These are phyloP conservation scores for Calonectria honghensis DNA, from an alignment of 2,329 filamentous ascomycete genomes.

Conservation along the genomic window DNA sequence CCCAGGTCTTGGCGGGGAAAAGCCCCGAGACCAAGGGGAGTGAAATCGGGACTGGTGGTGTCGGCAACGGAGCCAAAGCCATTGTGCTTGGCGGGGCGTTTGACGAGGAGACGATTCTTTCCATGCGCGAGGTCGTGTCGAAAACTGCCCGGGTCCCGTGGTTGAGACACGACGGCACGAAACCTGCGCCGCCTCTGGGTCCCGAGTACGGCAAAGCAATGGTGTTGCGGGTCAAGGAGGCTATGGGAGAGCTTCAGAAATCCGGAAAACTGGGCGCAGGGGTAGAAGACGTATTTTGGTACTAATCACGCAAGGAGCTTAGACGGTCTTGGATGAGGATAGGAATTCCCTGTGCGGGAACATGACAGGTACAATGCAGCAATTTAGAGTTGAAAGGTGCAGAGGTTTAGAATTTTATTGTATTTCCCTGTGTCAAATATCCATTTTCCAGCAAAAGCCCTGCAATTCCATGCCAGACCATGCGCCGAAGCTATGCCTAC, in stretches of 20 bases:
- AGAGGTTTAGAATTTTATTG: neutral
- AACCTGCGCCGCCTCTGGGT: conserved; percentile 50
- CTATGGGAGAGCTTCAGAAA: conserved; percentile 44
- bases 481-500: neutral
- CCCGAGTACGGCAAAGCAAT: conserved; percentile 55
- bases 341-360: neutral
- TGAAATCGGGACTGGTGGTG: conserved; percentile 31
- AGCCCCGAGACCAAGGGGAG: conserved; percentile 3
- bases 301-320: conserved; percentile 8
- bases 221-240: conserved; percentile 52
- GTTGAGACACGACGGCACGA: conserved; percentile 51
- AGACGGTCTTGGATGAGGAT: neutral
- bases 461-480: neutral
- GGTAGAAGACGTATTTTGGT: conserved; percentile 29
- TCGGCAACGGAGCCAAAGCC: conserved; percentile 27
- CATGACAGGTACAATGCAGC: neutral
- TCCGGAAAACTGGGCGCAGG: conserved; percentile 50
- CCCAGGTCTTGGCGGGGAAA: conserved; percentile 43
- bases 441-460: neutral
- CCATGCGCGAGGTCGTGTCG: conserved; percentile 41
- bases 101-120: conserved; percentile 29
- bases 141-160: conserved; percentile 43
- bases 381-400: neutral
- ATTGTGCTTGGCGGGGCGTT: conserved; percentile 53
- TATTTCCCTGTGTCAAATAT: neutral